Percentiles rank a stretch among this genome's conserved stretches.
phyloP scores from a whole-genome alignment of 148 eudicot species.

The Suaeda aralocaspica region DNA sequence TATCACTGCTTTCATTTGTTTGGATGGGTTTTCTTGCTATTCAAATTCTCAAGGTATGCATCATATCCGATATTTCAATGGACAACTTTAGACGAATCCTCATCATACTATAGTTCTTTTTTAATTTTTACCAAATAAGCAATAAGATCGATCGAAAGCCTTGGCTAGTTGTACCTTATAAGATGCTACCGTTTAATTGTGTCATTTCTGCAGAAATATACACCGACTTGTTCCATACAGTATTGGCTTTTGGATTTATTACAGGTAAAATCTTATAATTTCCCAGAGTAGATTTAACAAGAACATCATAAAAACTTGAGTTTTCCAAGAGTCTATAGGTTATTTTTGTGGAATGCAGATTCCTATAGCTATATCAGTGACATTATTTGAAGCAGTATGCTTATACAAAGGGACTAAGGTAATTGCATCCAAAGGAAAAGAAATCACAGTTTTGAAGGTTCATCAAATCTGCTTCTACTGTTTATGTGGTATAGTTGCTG shows the following conservation, averaged over 20 bases:
- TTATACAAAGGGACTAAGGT: conserved; percentile 67
- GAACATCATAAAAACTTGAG: too few species aligned
- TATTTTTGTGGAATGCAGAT: conserved; percentile 36
- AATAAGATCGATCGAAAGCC: too few species aligned
- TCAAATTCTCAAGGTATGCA: conserved; percentile 61
- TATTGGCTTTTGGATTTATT: conserved; percentile 77
- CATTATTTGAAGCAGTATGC: conserved; percentile 57
- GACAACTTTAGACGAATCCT: too few species aligned
- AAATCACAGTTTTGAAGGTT: conserved; percentile 37
- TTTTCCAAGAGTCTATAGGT: too few species aligned
- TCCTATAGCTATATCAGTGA: conserved; percentile 71
- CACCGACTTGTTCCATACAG: conserved; percentile 49
- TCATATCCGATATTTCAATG: too few species aligned
- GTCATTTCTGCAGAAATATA: conserved; percentile 41
- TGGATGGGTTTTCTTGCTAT: too few species aligned
- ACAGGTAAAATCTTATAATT: conserved; percentile 55
- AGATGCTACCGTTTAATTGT: too few species aligned
- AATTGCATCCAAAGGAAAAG: conserved; percentile 60
- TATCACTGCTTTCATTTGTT: too few species aligned
- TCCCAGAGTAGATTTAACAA: too few species aligned
- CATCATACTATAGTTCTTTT: neutral
- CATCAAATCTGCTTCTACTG: conserved; percentile 60
- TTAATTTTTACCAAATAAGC: too few species aligned
- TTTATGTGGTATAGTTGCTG: conserved; percentile 57
- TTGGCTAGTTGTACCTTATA: too few species aligned